Evolutionary conservation across 2,329 filamentous ascomycete species (phyloP).

Genomic region (Botrytis medusae): DNA sequence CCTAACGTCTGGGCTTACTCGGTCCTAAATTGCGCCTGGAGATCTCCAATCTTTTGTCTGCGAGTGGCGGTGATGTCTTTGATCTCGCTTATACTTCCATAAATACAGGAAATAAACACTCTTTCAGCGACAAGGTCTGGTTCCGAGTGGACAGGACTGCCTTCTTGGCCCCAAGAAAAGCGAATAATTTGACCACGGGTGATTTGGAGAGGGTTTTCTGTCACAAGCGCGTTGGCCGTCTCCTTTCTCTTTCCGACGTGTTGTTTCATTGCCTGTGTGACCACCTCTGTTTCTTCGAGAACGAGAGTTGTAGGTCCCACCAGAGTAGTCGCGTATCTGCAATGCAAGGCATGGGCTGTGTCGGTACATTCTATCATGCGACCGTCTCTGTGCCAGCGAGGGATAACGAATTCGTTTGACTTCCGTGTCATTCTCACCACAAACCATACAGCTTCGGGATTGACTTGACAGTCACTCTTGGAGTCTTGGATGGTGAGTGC

Average conservation of each 20-base stretch:
- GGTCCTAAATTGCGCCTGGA: background rate
- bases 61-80: background rate
- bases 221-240: background rate
- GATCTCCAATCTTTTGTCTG: background rate
- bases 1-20: background rate
- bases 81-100: background rate
- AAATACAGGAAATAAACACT: constrained; percentile 15
- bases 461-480: background rate
- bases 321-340: constrained; percentile 9
- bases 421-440: constrained; percentile 3
- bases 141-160: constrained; percentile 22
- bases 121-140: constrained; percentile 17
- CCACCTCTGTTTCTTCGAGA: constrained; percentile 13
- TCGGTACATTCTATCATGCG: constrained; percentile 13
- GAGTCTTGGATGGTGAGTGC: constrained; percentile 3
- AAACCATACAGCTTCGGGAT: constrained; percentile 11
- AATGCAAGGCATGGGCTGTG: background rate
- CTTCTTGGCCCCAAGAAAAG: constrained; percentile 21
- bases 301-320: constrained; percentile 13
- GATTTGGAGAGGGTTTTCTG: background rate
- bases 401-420: background rate
- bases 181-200: constrained; percentile 9
- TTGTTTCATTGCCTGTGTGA: background rate
- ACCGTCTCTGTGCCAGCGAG: constrained; percentile 20
- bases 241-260: background rate